Conservation (phyloP, 768 basidiomycete species). For the Termitomyces sp. region DNA sequence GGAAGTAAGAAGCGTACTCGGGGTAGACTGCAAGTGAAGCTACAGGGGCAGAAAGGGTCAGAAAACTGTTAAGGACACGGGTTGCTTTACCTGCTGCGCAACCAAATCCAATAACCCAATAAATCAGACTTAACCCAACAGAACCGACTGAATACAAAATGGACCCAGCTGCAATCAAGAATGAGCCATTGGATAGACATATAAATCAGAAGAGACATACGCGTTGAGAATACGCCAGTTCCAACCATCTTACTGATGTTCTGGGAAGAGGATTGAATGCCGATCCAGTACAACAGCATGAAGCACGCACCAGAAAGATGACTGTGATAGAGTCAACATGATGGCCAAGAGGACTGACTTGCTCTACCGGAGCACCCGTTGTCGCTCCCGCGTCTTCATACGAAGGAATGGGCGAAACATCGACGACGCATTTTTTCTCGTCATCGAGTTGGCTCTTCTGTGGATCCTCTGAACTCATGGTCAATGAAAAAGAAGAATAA, state of each 20-base stretch:
- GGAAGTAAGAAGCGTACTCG: too few species aligned
- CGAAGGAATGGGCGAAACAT: constrained; percentile 15
- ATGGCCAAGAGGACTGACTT: constrained; percentile 28
- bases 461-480: constrained; percentile 15
- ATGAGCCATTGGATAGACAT: too few species aligned
- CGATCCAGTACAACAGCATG: not conserved
- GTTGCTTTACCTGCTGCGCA: too few species aligned
- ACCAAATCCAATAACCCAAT: too few species aligned
- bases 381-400: constrained; percentile 23
- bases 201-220: constrained; percentile 9
- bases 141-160: too few species aligned
- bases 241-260: constrained; percentile 34
- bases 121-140: too few species aligned
- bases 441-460: not conserved
- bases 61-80: too few species aligned
- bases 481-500: not conserved
- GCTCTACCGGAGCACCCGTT: constrained; percentile 24
- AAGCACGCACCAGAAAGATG: constrained; percentile 5
- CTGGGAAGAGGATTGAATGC: constrained; percentile 9
- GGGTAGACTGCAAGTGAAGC: too few species aligned
- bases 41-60: too few species aligned
- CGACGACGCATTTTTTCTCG: constrained; percentile 12
- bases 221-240: constrained; percentile 30
- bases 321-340: constrained; percentile 22
- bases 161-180: too few species aligned